These are phyloP conservation scores for Phaffomyces opuntiae DNA, from an alignment of 805 yeast genomes.

Conservation along the genomic window DNA sequence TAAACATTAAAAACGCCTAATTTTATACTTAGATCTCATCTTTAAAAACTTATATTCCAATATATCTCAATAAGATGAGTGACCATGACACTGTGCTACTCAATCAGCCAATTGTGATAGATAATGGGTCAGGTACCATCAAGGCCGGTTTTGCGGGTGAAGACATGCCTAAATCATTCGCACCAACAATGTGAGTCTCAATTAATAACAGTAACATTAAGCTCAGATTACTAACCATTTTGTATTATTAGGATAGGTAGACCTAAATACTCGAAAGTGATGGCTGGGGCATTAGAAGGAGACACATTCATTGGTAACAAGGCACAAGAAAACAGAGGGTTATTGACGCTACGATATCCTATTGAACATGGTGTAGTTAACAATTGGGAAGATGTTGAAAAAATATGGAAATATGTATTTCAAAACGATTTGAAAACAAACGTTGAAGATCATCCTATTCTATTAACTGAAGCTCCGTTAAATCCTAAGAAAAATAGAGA, in stretches of 20 bases:
- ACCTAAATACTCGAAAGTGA: slow-evolving; percentile 76
- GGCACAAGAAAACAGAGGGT: slow-evolving; percentile 74
- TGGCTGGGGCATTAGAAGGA: slow-evolving; percentile 64
- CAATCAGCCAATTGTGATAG: slow-evolving; percentile 73
- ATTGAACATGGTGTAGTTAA: slow-evolving; percentile 70
- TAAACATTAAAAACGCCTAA: not conserved
- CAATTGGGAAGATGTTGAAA: slow-evolving; percentile 85
- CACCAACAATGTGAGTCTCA: slow-evolving; percentile 44
- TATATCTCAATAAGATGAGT: slow-evolving; percentile 2
- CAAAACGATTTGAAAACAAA: slow-evolving; percentile 47
- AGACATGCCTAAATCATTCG: slow-evolving; percentile 62
- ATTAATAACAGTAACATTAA: too few relatives aligned
- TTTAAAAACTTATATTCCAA: too few relatives aligned
- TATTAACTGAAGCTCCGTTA: slow-evolving; percentile 85
- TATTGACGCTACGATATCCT: slow-evolving; percentile 67
- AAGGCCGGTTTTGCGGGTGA: slow-evolving; percentile 94
- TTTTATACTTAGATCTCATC: not conserved
- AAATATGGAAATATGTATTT: slow-evolving; percentile 67
- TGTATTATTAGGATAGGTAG: slow-evolving; percentile 45
- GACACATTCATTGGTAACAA: slow-evolving; percentile 68
- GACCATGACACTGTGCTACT: slow-evolving; percentile 25
- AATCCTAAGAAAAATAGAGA: slow-evolving; percentile 83
- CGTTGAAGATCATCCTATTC: slow-evolving; percentile 78
- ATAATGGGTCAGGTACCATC: slow-evolving; percentile 77
- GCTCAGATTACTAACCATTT: slow-evolving; percentile 6